Base-by-base conservation (phyloP, 2,329 filamentous ascomycete genomes). In the Monilinia vaccinii-corymbosi region DNA sequence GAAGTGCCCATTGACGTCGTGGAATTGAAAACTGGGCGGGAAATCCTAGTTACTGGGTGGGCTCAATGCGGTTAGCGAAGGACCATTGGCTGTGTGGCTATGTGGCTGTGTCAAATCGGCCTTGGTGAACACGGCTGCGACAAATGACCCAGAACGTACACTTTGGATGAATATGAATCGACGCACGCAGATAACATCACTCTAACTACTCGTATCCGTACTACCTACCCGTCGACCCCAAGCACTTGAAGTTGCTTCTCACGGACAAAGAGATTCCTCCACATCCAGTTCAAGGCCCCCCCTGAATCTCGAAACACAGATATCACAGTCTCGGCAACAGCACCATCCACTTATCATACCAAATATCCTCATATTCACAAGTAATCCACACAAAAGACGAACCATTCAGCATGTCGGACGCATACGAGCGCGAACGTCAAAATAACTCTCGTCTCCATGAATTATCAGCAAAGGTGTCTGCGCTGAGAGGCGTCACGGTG, bases 401-500 rank as follows among this genome's bases (percentile, higher is more conserved):
- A 2, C 23, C 31, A 52, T 45, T 13, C 65, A 73, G 62, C 66
- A 90, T 90, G 87, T 86, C 86, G 50, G 87, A 90, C 73, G 81
- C 86, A 65, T 91, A 88, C 77, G 87, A 90, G 77, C 86, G 87
- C 73, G 87, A 91, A 77, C 81, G 83, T 72, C 94, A 99, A 76
- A 99, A 99, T 78, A 96, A 97, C 76, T 86, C 89, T 67, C 91
- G 93, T 68, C 88, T 99, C 60, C 87, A 93, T 70, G 91, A 96
- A 73, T 87, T 99, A 42, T 88, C 89, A 18, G 82, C 85, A 66
- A 99, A 99, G 77, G 92, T 97, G 59, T 89, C 89, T 21, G 91
- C 91, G 56, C 83, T 99, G 64, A 91, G 93, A 71, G 89, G 89
- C 74, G 91, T 99, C 55, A 99, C 94, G 46, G 85, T 97, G 66